phyloP scores from a whole-genome alignment of 2,329 filamentous ascomycete genomes.

The Botryotinia narcissicola region DNA sequence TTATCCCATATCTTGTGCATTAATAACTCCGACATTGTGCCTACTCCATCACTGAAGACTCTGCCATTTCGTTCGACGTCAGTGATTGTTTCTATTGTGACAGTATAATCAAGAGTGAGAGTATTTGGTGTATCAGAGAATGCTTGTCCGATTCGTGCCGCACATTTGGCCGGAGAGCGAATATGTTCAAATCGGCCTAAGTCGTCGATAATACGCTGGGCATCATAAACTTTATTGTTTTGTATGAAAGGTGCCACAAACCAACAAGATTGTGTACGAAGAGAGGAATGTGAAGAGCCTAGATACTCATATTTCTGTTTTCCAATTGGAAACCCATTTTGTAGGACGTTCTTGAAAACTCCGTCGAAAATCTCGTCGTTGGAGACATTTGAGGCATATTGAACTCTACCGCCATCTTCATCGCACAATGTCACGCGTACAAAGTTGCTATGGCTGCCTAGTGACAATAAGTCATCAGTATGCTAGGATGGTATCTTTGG shows the following conservation, averaged over 20 bases:
- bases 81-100: slow-evolving; percentile 40
- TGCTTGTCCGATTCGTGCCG: slow-evolving; percentile 60
- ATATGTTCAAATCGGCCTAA: slow-evolving; percentile 53
- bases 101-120: slow-evolving; percentile 45
- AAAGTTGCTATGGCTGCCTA: slow-evolving; percentile 54
- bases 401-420: slow-evolving; percentile 65
- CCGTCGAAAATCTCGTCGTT: slow-evolving; percentile 51
- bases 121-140: slow-evolving; percentile 73
- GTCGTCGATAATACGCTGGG: slow-evolving; percentile 43
- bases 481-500: not conserved
- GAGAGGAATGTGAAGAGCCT: slow-evolving; percentile 76
- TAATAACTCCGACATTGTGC: slow-evolving; percentile 64
- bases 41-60: slow-evolving; percentile 77
- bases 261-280: slow-evolving; percentile 71
- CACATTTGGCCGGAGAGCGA: slow-evolving; percentile 54
- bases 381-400: slow-evolving; percentile 53
- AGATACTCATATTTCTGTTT: slow-evolving; percentile 64
- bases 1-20: slow-evolving; percentile 58
- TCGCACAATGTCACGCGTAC: slow-evolving; percentile 71
- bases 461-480: not conserved
- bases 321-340: slow-evolving; percentile 59
- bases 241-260: slow-evolving; percentile 52
- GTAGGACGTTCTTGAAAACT: slow-evolving; percentile 61
- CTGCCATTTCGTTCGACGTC: slow-evolving; percentile 56
- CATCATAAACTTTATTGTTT: slow-evolving; percentile 35